Conservation (phyloP, 1,139 yeast genomes). For the Geotrichum bryndzae region DNA sequence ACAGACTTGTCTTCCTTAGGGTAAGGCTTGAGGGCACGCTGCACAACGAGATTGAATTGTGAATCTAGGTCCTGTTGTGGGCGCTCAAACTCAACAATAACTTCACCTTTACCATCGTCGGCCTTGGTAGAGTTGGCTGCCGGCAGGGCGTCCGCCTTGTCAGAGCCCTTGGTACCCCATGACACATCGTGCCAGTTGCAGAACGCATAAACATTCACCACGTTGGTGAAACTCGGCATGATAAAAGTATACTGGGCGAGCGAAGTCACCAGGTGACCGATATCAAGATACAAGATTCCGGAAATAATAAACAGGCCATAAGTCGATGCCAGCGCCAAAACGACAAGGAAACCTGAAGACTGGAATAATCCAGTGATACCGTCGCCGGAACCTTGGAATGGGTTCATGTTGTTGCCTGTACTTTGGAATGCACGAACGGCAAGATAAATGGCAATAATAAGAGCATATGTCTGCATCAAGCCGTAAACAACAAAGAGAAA, state of each 20-base stretch:
- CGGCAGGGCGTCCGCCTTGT: conserved; percentile 55
- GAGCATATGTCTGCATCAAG: conserved; percentile 36
- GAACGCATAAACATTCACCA: conserved; percentile 70
- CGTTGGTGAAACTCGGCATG: conserved; percentile 86
- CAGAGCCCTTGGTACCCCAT: conserved; percentile 96
- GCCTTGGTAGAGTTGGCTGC: conserved; percentile 47
- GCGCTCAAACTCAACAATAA: conserved; percentile 63
- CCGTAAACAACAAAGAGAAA: conserved; percentile 36
- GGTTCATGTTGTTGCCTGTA: conserved; percentile 13
- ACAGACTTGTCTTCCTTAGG: conserved; percentile 31
- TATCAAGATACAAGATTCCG: conserved; percentile 69
- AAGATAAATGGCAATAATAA: conserved; percentile 36
- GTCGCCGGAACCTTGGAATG: not conserved
- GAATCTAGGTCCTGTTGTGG: conserved; percentile 63
- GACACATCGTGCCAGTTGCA: conserved; percentile 95
- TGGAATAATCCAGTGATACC: conserved; percentile 6
- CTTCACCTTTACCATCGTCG: conserved; percentile 61
- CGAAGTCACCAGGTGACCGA: conserved; percentile 91
- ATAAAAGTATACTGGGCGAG: conserved; percentile 78
- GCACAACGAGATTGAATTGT: conserved; percentile 40
- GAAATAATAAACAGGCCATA: conserved; percentile 79
- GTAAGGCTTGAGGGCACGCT: conserved; percentile 42
- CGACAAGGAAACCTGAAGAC: conserved; percentile 43
- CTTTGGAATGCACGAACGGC: conserved; percentile 34
- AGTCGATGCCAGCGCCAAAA: conserved; percentile 79